Conservation (phyloP, 495 filamentous ascomycete genomes). For the Aspergillus steynii region DNA sequence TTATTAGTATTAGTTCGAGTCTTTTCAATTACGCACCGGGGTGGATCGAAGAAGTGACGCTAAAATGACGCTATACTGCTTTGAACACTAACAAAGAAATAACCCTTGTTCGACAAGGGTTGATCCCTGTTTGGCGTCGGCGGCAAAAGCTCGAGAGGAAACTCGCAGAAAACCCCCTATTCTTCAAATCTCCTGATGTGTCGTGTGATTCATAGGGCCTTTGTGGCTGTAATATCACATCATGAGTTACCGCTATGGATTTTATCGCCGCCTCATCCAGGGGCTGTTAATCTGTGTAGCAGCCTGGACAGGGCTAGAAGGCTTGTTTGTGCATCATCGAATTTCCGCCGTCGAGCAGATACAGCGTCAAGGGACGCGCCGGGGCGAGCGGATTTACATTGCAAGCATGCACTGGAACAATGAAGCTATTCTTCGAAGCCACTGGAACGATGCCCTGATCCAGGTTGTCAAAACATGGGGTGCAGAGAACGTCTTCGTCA, state of each 20-base stretch:
- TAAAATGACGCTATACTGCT: too few species aligned
- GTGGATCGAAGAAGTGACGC: too few species aligned
- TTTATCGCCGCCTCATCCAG: constrained; percentile 3
- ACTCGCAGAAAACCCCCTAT: too few species aligned
- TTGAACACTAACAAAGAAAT: too few species aligned
- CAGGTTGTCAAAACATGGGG: constrained; percentile 58
- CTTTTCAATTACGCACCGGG: too few species aligned
- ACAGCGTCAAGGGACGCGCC: neutral
- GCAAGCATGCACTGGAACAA: constrained; percentile 73
- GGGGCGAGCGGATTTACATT: constrained; percentile 57
- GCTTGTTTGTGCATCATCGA: neutral
- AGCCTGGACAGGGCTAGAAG: neutral
- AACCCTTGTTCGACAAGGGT: too few species aligned
- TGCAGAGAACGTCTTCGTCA: constrained; percentile 67
- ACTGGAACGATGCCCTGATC: constrained; percentile 65
- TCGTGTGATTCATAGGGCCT: too few species aligned
- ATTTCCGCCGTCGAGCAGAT: neutral
- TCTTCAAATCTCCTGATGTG: too few species aligned
- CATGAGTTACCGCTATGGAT: constrained; percentile 1
- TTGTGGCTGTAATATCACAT: too few species aligned
- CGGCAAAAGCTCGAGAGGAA: too few species aligned
- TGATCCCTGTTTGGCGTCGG: too few species aligned
- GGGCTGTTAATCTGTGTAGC: neutral
- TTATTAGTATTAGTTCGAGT: too few species aligned
- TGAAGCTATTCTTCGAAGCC: constrained; percentile 19